Base-by-base conservation (phyloP, 208 protist species). In the Acanthamoeba triangularis region DNA sequence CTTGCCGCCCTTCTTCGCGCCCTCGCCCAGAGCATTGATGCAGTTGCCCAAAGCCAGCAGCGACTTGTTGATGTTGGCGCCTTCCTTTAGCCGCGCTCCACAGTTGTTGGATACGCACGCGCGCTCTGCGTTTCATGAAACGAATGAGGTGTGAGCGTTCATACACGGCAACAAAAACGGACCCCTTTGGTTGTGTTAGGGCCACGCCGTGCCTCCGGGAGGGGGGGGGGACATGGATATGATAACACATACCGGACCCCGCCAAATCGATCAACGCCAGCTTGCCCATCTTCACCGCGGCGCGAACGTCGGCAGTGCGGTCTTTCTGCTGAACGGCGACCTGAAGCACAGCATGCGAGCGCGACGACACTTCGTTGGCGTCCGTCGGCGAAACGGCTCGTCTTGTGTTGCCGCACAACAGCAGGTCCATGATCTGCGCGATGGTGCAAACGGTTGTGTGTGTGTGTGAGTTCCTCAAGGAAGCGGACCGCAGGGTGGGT, bases 11-110 rank as follows among this genome's bases (percentile, higher is more conserved):
- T 96, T 74, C 61, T 96, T 76, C 16, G 76, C 69, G 13, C 44
- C 52, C 28, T 96, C 95, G 23, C 76, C 97, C 0, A 99, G 88
- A 2, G 98, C 97, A 72, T 98, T 99, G 61, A 99, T 98, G 95
- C 98, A 99, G 91, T 98, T 99, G 30, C 97, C 98, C 28, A 99
- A 96, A 5, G 98, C 97, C 1, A 99, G 96, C 3, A 99, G 96
- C 11, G 98, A 98, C 28, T 96, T 96, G 96, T 98, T 99, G 93
- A 99, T 99, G 94, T 98, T 98, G 25, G 97, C 98, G n/a, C 98
- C 98, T 74, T 98, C 98, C 25, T 78, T 63, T 41, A 99, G 84
- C 25, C 97, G 52, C 11, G 67, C n/a, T 1, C 98, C 98, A 13
- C 41, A 63, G 82, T 99, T 99, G 28, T 97, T 69, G 8, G 98